Evolutionary conservation across 257 asterid species (phyloP), one percentile per base, ranked within the genome.

Genomic region (Echites panduratus): DNA sequence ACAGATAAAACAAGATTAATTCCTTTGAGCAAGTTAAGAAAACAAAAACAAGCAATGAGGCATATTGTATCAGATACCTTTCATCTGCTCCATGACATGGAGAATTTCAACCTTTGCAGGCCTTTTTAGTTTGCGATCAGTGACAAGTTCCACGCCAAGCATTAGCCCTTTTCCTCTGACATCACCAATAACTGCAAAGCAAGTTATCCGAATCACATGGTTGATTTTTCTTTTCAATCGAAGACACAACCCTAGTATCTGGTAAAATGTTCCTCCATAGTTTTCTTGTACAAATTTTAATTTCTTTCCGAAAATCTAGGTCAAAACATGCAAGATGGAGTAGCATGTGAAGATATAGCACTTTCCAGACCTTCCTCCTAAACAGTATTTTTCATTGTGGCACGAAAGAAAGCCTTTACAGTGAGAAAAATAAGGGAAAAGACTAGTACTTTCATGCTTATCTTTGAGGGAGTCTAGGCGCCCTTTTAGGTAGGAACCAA

Each of bases 91-190:
- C 92, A 90, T 85, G 75, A 82, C 75, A 76, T 73, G 87, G 27
- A 75, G 70, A 63, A 73, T 81, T 79, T 88, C 96, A 5, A 48
- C 75, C 65, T 78, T 85, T 5, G 91, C 95, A 0, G 96, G 96
- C 45, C 89, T 90, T 76, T 88, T 88, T 44, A 69, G 77, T 57
- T 66, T 48, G 50, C 78, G 87, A n/a, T 90, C 93, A 0, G 83
- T 82, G 20, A 90, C 95, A 3, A 90, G 90, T 73, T 90, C 95
- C 4, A 88, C 87, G 12, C 95, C 97, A 29, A 88, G 91, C 93
- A 90, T 90, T 64, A 90, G 50, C 47, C 97, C 97, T 82, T 91
- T 71, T 50, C 97, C 95, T 75, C 96, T 84, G 68, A 88, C 93
- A 71, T 90, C 96, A 47, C 97, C 93, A 26, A 87, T 87, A 54